These are phyloP conservation scores for Chamaecrista fasciculata DNA, from an alignment of 306 rosid species.

Conservation along the genomic window DNA sequence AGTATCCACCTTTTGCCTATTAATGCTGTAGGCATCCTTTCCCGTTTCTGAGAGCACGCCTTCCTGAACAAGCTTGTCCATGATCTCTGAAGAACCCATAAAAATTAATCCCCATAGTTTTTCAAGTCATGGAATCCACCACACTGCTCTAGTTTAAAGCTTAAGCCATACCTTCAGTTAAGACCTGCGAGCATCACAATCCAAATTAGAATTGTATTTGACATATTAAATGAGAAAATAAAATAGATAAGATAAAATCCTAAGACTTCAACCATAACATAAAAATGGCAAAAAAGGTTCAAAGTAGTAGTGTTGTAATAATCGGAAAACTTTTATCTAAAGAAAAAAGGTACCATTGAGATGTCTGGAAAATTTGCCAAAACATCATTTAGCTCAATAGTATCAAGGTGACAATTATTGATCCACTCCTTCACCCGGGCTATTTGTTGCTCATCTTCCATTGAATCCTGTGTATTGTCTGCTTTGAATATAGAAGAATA, in stretches of 20 bases:
- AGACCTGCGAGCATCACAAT: slow-evolving; percentile 54
- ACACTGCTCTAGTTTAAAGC: slow-evolving; percentile 9
- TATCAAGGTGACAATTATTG: slow-evolving; percentile 51
- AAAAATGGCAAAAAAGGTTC: slow-evolving; percentile 15
- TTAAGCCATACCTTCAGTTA: slow-evolving; percentile 66
- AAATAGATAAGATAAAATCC: slow-evolving; percentile 4
- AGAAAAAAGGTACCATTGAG: slow-evolving; percentile 61
- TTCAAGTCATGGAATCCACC: slow-evolving; percentile 12
- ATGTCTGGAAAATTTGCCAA: slow-evolving; percentile 86
- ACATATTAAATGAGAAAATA: slow-evolving; percentile 6
- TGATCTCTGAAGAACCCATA: slow-evolving; percentile 55
- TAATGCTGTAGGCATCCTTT: slow-evolving; percentile 58
- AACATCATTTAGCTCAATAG: slow-evolving; percentile 67
- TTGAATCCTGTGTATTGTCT: slow-evolving; percentile 82
- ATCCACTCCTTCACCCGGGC: slow-evolving; percentile 85
- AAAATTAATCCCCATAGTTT: slow-evolving; percentile 31
- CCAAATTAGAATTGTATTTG: slow-evolving; percentile 25
- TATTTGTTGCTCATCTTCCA: slow-evolving; percentile 73
- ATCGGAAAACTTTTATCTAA: slow-evolving; percentile 3
- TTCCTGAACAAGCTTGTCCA: slow-evolving; percentile 69
- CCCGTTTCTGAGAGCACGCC: slow-evolving; percentile 62
- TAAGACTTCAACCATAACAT: slow-evolving; percentile 6
- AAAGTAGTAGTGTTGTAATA: neutral
- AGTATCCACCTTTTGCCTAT: slow-evolving; percentile 58
- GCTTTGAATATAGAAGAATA: slow-evolving; percentile 21